Evolutionary conservation across 1,284 basidiomycete genomes (phyloP), one percentile per base, ranked within the genome.

Genomic region (Ustilago vetiveriae): DNA sequence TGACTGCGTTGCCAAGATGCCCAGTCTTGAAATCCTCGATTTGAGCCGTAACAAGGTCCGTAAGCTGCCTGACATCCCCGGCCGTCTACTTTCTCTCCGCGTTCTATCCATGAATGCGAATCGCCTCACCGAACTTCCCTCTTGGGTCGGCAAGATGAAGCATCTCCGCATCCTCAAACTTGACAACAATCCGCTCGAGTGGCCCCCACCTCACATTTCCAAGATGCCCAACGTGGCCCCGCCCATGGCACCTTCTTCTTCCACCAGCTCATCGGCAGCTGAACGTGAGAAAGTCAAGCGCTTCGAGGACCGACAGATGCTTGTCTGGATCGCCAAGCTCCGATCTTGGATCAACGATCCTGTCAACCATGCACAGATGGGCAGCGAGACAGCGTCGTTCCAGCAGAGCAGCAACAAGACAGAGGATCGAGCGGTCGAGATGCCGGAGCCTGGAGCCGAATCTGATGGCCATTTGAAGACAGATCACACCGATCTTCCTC

Each of bases 1-100:
- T 10, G 87, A 89, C 63, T 91, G 92, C 53, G 93, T 60, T 22
- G 58, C 52, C 40, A 24, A 54, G 26, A 89, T 98, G 84, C 88
- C 90, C 6, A 89, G 90, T 4, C 86, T 98, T 63, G 94, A 98
- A 83, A 96, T 95, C 55, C 85, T 98, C 62, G 95, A 98, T 82
- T 87, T 98, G 43, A 94, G 92, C 71, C 89, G 92, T 70, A 98
- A 98, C 84, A 92, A 90, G 84, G 88, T 98, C 77, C 88, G 88
- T 76, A 84, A 86, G 43, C 84, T 98, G 32, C 95, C 95, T 9
- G 84, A 87, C 2, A 85, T 88, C 55, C 91, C 94, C 4, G 94
- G 94, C 16, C 87, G 88, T 6, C 86, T 98, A 16, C 84, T 87
- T 46, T 87, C 90, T 50, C 88, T 98, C 63, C 88, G 88, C 64